A percentile compares a stretch with the other conserved stretches of the same genome.
Conservation (phyloP, 163 green algal genomes). For the Smithsoniella earleae region DNA sequence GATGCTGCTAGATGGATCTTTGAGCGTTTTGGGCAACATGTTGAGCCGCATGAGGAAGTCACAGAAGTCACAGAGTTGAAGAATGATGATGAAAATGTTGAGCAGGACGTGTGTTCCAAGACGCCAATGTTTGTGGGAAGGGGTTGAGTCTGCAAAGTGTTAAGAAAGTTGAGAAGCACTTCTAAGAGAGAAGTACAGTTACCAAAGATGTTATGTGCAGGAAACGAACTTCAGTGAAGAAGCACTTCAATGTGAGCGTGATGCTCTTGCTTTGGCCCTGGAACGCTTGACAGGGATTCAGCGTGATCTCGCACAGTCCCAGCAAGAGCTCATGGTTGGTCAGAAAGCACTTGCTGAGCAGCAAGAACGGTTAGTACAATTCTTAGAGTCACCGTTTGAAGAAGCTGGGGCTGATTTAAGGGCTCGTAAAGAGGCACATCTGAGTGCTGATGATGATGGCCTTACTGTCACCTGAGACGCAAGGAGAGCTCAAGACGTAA, state of each 20-base stretch:
- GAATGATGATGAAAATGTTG: not conserved
- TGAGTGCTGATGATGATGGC: too few relatives aligned
- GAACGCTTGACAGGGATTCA: slow-evolving; percentile 60
- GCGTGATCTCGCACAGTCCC: slow-evolving; percentile 53
- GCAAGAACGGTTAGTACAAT: slow-evolving; percentile 48
- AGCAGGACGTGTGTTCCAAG: not conserved
- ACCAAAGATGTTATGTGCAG: not conserved
- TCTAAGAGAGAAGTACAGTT: not conserved
- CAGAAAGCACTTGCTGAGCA: slow-evolving; percentile 62
- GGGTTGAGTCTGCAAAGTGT: not conserved
- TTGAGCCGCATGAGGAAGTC: not conserved
- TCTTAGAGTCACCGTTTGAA: slow-evolving; percentile 33
- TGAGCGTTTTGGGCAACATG: slow-evolving; percentile 21
- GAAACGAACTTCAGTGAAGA: slow-evolving; percentile 30
- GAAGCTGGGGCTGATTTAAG: not conserved
- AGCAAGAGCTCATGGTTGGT: slow-evolving; percentile 58
- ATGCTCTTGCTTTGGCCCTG: slow-evolving; percentile 53
- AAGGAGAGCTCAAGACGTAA: too few relatives aligned
- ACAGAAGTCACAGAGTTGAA: not conserved
- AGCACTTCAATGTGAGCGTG: slow-evolving; percentile 49
- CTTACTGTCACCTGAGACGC: too few relatives aligned
- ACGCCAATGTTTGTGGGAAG: not conserved
- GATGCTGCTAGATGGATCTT: slow-evolving; percentile 35
- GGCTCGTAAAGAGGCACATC: too few relatives aligned
- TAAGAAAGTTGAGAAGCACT: slow-evolving; percentile 2